Conservation (phyloP, 148 eudicot species). For the Nyssa sinensis region DNA sequence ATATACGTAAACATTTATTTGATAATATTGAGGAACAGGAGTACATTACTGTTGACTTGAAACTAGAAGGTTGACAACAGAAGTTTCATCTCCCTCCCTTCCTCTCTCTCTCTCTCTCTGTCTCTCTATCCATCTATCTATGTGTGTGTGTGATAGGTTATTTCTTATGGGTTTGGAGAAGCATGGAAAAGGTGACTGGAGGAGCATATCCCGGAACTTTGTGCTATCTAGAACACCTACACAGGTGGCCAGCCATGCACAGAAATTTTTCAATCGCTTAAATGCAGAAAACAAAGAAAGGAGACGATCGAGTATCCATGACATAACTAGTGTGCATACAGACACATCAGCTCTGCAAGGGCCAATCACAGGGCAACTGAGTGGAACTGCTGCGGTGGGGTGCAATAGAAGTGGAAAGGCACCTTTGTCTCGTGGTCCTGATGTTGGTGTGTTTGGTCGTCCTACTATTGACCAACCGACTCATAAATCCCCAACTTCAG, state of each 20-base stretch:
- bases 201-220: conserved; percentile 30
- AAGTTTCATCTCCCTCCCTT: not conserved
- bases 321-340: conserved; percentile 15
- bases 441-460: not conserved
- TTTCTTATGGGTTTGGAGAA: conserved; percentile 34
- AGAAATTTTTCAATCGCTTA: conserved; percentile 28
- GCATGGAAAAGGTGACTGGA: conserved; percentile 45
- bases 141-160: conserved; percentile 13
- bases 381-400: not conserved
- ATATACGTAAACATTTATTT: not conserved
- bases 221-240: conserved; percentile 27
- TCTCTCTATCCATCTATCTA: too few relatives aligned
- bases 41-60: not conserved
- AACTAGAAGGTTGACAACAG: not conserved
- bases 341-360: not conserved
- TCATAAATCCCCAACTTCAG: not conserved
- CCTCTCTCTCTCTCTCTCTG: not conserved
- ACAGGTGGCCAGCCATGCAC: conserved; percentile 54
- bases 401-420: not conserved
- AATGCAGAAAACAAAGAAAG: conserved; percentile 4
- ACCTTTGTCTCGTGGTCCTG: not conserved
- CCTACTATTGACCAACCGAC: conserved; percentile 1
- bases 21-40: too few relatives aligned
- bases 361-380: conserved; percentile 5
- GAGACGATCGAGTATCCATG: conserved; percentile 31